A percentile compares a stretch with the other conserved stretches of the same genome.
Evolutionary conservation across 805 yeast genomes (phyloP).

Genomic region (Jamesozyma hellenica): DNA sequence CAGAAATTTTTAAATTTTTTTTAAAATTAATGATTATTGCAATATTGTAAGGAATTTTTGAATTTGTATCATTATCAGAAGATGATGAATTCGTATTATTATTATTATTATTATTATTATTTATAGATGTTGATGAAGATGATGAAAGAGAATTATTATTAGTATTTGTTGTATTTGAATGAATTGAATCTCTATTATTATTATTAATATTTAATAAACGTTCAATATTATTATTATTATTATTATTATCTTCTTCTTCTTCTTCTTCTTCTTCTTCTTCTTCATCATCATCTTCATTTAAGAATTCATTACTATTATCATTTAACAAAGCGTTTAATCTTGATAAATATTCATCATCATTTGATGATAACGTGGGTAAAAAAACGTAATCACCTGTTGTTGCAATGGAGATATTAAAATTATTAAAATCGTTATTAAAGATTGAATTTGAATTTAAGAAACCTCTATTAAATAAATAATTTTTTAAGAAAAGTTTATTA

Average conservation of each 20-base stretch:
- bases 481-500: constrained; percentile 9
- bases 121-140: neutral
- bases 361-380: constrained; percentile 27
- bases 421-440: constrained; percentile 9
- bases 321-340: constrained; percentile 19
- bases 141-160: neutral
- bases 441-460: constrained; percentile 16
- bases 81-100: neutral
- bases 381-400: constrained; percentile 31
- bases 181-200: neutral
- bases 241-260: neutral
- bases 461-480: constrained; percentile 24
- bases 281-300: neutral
- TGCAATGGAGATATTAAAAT: constrained; percentile 21
- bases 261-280: neutral
- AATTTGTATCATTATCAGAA: constrained; percentile 8
- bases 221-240: neutral
- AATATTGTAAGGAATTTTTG: constrained; percentile 39
- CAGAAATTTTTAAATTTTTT: constrained; percentile 32
- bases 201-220: neutral
- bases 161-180: neutral
- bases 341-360: constrained; percentile 27
- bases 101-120: neutral
- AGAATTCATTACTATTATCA: constrained; percentile 3
- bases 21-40: constrained; percentile 40